phyloP scores from a whole-genome alignment of 2,329 filamentous ascomycete species.

The Pseudogymnoascus sp. region DNA sequence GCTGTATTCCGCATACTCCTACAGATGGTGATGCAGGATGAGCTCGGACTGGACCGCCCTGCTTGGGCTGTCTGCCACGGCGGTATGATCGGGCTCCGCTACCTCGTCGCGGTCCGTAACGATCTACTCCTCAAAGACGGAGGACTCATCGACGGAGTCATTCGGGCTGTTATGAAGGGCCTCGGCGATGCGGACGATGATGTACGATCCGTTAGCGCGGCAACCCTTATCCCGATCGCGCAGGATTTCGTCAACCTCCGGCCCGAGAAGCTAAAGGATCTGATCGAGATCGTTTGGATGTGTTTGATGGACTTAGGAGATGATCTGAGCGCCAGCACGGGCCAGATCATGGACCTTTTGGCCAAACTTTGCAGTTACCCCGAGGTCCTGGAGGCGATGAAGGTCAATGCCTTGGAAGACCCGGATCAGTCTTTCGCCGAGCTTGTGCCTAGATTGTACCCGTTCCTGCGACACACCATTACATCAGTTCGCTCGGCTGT shows the following conservation, averaged over 20 bases:
- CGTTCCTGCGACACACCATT: slow-evolving; percentile 94
- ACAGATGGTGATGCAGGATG: slow-evolving; percentile 84
- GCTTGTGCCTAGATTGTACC: slow-evolving; percentile 86
- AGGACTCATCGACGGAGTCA: slow-evolving; percentile 84
- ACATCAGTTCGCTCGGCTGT: slow-evolving; percentile 91
- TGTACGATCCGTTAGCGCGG: slow-evolving; percentile 91
- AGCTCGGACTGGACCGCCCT: slow-evolving; percentile 62
- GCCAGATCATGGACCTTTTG: slow-evolving; percentile 95
- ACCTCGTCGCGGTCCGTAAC: slow-evolving; percentile 89
- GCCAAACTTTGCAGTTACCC: slow-evolving; percentile 94
- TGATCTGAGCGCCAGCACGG: slow-evolving; percentile 92
- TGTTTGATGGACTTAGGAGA: slow-evolving; percentile 95
- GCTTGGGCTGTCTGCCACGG: slow-evolving; percentile 96
- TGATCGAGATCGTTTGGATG: slow-evolving; percentile 96
- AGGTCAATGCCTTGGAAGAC: slow-evolving; percentile 73
- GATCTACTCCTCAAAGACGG: slow-evolving; percentile 79
- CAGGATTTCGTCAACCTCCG: slow-evolving; percentile 88
- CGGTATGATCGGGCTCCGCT: slow-evolving; percentile 93
- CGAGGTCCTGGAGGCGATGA: slow-evolving; percentile 89
- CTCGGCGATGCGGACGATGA: slow-evolving; percentile 88
- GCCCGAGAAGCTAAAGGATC: slow-evolving; percentile 63
- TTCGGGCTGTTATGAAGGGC: slow-evolving; percentile 89
- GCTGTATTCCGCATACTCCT: slow-evolving; percentile 78
- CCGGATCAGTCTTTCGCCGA: slow-evolving; percentile 84
- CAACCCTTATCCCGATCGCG: slow-evolving; percentile 93